Conservation (phyloP, 495 filamentous ascomycete species). For the Pyronema domesticum region DNA sequence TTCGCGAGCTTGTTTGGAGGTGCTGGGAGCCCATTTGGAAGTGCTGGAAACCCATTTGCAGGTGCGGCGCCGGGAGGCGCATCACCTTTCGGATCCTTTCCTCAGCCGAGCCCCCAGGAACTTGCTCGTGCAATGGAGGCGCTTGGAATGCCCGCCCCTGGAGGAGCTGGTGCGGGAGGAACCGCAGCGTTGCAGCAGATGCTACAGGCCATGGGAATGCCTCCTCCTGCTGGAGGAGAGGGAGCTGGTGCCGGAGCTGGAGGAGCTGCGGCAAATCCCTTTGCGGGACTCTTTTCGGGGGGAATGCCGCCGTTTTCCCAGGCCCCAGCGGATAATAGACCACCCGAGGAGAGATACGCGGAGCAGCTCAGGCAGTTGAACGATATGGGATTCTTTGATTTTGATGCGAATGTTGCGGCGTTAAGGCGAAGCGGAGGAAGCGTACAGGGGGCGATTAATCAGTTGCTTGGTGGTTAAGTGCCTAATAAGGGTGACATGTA, state of each 20-base stretch:
- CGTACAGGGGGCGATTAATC: conserved; percentile 87
- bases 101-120: too few relatives aligned
- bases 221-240: conserved; percentile 5
- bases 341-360: conserved; percentile 84
- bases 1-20: conserved; percentile 51
- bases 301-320: conserved; percentile 27
- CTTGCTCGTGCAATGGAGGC: too few relatives aligned
- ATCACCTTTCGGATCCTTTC: neutral
- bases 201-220: neutral
- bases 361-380: conserved; percentile 84
- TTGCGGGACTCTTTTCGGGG: conserved; percentile 12
- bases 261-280: conserved; percentile 5
- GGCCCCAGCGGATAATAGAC: conserved; percentile 55
- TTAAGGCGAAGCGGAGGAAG: conserved; percentile 78
- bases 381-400: conserved; percentile 98
- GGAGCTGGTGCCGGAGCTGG: neutral
- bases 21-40: conserved; percentile 6
- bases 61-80: neutral
- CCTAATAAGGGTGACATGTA: too few relatives aligned
- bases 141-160: neutral
- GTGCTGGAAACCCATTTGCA: conserved; percentile 7
- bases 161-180: neutral
- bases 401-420: conserved; percentile 79
- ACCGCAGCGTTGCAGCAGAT: conserved; percentile 4
- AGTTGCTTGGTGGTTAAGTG: conserved; percentile 34